Evolutionary conservation across 2,329 filamentous ascomycete species (phyloP), one percentile per base, ranked within the genome.

Genomic region (Rhexocercosporidium sp.): DNA sequence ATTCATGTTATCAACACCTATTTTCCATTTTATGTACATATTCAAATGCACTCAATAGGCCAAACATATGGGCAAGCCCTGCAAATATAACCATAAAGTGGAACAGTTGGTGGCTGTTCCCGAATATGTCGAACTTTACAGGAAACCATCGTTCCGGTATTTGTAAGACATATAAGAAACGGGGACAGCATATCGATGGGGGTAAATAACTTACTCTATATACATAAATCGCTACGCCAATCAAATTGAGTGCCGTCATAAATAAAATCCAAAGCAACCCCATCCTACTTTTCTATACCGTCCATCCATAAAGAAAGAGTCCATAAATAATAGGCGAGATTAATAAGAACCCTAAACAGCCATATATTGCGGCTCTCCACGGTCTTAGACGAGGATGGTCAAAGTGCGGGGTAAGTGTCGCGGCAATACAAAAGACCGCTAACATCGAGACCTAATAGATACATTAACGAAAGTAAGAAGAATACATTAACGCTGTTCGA

Each of bases 41-140:
- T 14, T 65, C 49, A 44, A 68, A 66, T n/a, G 67, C 69, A 64
- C 57, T 61, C 37, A 72, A 27, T 14, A 75, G 39, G 8, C 73
- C 72, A 44, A 56, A 8, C 60, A 66, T 67, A 57, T 74, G 71
- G 20, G 69, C 64, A 7, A 73, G 22, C 4, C 66, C 73, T 4
- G 71, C 72, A n/a, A 73, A 56, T 27, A 76, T 69, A 18, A 76
- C 70, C 44, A 69, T 68, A 16, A 75, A 57, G 64, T 76, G 74
- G 20, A 76, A 66, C 3, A 75, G 70, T 53, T 76, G 74, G 54
- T 76, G 74, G 41, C 74, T 75, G 5, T 64, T 67, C 1, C 73
- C 73, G 14, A 63, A 57, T 1, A 74, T 62, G n/a, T 75, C 72
- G 51, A 70, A 70, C n/a, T 62, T 59, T 20, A 22, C 54, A 2